Percentiles rank a stretch among this genome's conserved stretches.
These are phyloP conservation scores for Kluyveromyces sp. DNA, from an alignment of 1,139 yeast genomes.

Conservation along the genomic window DNA sequence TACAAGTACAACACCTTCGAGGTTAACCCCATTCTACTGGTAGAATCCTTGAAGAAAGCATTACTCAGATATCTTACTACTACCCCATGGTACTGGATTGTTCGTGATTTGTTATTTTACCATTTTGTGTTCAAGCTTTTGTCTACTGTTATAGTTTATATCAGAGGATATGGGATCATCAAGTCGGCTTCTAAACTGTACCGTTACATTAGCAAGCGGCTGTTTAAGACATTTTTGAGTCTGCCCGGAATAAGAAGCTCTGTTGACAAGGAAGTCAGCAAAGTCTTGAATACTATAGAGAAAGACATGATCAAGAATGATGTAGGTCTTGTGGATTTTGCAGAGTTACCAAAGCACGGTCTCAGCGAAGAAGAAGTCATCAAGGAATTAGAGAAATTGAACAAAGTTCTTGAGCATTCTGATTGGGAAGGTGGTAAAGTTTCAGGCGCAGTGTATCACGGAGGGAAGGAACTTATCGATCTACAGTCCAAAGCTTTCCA, in stretches of 20 bases:
- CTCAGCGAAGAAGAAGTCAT: slow-evolving; percentile 40
- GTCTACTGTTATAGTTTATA: slow-evolving; percentile 8
- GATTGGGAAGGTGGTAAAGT: slow-evolving; percentile 81
- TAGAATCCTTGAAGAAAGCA: neutral
- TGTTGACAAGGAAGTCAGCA: slow-evolving; percentile 53
- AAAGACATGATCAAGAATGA: slow-evolving; percentile 48
- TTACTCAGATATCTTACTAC: slow-evolving; percentile 9
- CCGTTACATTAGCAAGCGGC: slow-evolving; percentile 16
- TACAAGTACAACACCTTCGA: slow-evolving; percentile 7
- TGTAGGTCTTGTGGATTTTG: slow-evolving; percentile 40
- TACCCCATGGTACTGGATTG: slow-evolving; percentile 17
- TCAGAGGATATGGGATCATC: slow-evolving; percentile 39
- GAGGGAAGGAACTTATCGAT: slow-evolving; percentile 66
- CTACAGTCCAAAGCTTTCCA: slow-evolving; percentile 74
- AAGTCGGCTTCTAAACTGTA: slow-evolving; percentile 25
- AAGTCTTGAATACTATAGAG: slow-evolving; percentile 47
- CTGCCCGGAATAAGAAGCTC: slow-evolving; percentile 51
- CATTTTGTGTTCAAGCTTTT: slow-evolving; percentile 13
- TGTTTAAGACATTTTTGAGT: slow-evolving; percentile 36
- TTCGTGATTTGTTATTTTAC: slow-evolving; percentile 19
- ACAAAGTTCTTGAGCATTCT: slow-evolving; percentile 48
- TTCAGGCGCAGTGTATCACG: slow-evolving; percentile 95
- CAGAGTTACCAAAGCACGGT: slow-evolving; percentile 50
- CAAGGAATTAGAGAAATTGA: slow-evolving; percentile 43
- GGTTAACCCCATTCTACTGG: neutral